Percentiles rank a stretch among this genome's conserved stretches.
These are phyloP conservation scores for Remersonia thermophila DNA, from an alignment of 2,329 filamentous ascomycete genomes.

Conservation along the genomic window DNA sequence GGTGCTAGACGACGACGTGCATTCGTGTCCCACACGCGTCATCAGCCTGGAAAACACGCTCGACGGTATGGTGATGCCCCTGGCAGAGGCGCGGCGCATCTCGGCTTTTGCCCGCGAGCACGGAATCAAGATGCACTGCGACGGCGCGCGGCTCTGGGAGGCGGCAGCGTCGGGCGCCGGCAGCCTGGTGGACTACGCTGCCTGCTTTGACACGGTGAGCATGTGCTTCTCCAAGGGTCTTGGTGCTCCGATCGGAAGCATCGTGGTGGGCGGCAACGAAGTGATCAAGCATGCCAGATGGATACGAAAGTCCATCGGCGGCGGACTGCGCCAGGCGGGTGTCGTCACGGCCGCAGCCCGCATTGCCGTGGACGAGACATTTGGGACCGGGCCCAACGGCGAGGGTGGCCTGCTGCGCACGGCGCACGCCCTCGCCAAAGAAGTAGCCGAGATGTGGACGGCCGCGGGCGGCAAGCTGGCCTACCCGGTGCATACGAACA, in stretches of 20 bases:
- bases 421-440: constrained; percentile 50
- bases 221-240: constrained; percentile 42
- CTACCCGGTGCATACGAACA: constrained; percentile 74
- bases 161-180: constrained; percentile 32
- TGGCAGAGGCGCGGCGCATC: constrained; percentile 58
- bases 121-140: constrained; percentile 35
- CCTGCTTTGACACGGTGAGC: constrained; percentile 45
- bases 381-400: constrained; percentile 44
- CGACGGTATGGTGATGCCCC: constrained; percentile 64
- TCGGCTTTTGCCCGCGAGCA: constrained; percentile 51
- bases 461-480: constrained; percentile 54
- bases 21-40: constrained; percentile 66
- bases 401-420: constrained; percentile 49
- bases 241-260: constrained; percentile 39
- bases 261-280: constrained; percentile 31
- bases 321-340: constrained; percentile 64
- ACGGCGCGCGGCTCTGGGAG: constrained; percentile 42
- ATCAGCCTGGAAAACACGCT: constrained; percentile 82
- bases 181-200: constrained; percentile 29
- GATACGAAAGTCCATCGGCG: constrained; percentile 70
- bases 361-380: constrained; percentile 69
- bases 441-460: constrained; percentile 52
- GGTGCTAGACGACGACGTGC: constrained; percentile 56
- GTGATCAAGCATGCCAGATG: constrained; percentile 59
- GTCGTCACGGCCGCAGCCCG: constrained; percentile 64